Evolutionary conservation across 2,329 filamentous ascomycete genomes (phyloP), one percentile per base, ranked within the genome.

Genomic region (Fusarium nanum): DNA sequence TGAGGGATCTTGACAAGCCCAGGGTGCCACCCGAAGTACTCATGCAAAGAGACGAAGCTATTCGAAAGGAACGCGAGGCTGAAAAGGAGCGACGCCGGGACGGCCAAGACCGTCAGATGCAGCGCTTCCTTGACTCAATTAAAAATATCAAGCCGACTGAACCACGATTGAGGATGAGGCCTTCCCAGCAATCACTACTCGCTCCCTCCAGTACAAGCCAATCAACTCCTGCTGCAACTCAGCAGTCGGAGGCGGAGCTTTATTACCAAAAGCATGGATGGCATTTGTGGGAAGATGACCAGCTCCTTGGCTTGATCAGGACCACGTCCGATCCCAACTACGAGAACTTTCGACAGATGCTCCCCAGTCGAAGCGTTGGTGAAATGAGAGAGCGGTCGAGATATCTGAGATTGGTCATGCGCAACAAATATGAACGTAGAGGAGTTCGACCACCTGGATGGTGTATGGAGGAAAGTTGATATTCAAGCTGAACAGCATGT

Each of bases 191-290:
- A n/a, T 22, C n/a, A 45, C 22, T 13, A 27, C 34, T 25, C 30
- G 11, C 32, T 50, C 70, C 65, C 4, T 63, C 60, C 5, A 55
- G 60, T 6, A 25, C 58, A 53, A 70, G 30, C 23, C 61, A 30
- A 13, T 25, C 44, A 27, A 12, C 22, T 13, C 28, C 27, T 20
- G 5, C 44, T 11, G 32, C 56, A 23, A 46, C 56, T 13, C 64
- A 57, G n/a, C 28, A 46, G 14, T 25, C 37, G 14, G 27, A 34
- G 10, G 44, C 30, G 5, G 67, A 66, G 12, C 46, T 50, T 11
- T 77, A 78, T 32, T 69, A 64, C 25, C 49, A 69, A 25, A 64
- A 61, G 44, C 49, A 77, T 27, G 74, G 74, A 11, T 78, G 76
- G 76, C 34, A 66, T 28, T 54, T 65, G 41, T 61, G 62, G 60